Evolutionary conservation across 495 filamentous ascomycete genomes (phyloP), one percentile per base, ranked within the genome.

Genomic region (Penicillium daleae): DNA sequence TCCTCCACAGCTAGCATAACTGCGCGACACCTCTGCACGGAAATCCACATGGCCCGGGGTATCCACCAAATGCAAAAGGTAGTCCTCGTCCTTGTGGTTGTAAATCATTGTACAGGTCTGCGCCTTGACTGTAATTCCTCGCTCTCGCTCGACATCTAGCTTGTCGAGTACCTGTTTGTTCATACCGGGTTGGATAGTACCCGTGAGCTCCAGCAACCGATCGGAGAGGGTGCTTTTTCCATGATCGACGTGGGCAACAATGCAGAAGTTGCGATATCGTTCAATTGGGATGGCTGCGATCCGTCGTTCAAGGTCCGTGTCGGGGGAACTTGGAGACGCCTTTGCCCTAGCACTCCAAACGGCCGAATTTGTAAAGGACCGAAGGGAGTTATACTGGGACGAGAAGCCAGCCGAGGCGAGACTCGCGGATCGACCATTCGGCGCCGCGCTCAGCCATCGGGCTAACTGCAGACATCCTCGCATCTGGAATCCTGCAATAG

Each of bases 51-150:
- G 95, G 9, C 95, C 95, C 12, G 95, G 95, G 0, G 95, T 99
- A 77, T 99, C 95, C 53, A 99, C 93, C 44, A 99, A 82, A 77
- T 99, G 95, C 13, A 99, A 79, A 27, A 99, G 81, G 76, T 98
- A 97, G 71, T 99, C 95, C 57, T 89, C 82, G 3, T 90, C 92
- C 22, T 91, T 80, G 73, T 93, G 80, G 37, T 91, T 91, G 76
- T 97, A 97, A 44, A 99, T 83, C 95, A 99, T 99, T 37, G 87
- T 93, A 79, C 96, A 98, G 57, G 95, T 98, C 79, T 99, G 96
- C 48, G 95, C 95, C 80, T 99, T 99, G 73, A 99, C 95, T 3
- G 95, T 99, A 70, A 99, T 99, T 49, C 95, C 95, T 31, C 95
- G 85, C 74, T 97, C 92, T 31, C 96, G 83, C 73, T 99, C 95